Base-by-base conservation (phyloP, 805 yeast genomes). In the Brettanomyces naardenensis region DNA sequence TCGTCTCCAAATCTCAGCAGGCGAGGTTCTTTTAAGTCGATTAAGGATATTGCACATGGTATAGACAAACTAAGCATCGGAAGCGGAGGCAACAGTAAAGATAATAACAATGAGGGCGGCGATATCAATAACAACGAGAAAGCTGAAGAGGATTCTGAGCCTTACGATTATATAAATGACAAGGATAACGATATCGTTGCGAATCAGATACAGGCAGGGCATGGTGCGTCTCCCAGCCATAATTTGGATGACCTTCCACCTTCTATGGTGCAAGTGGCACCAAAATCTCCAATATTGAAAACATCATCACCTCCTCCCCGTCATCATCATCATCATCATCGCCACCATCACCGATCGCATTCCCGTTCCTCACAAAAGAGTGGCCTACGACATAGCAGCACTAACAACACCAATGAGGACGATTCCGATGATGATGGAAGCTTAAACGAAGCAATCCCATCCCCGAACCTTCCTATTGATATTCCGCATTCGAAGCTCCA, bases 241-340 rank as follows among this genome's bases (percentile, higher is more conserved):
- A 37, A 45, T 33, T 26, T 40, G 5, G 51, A 51, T 29, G n/a
- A 18, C 21, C 26, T 58, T 22, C 63, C 62, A 5, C 62, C 63
- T 10, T 58, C 62, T 21, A 58, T 58, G 63, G 54, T 52, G 4
- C 44, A 50, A 21, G 42, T 58, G 43, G 53, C 55, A 17, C 62
- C 63, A 1, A 58, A 52, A 40, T 49, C 62, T 3, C 63, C 63
- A 6, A 58, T 58, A 27, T 40, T 58, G 14, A 48, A 59, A 36
- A 45, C 54, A 45, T 54, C 58, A 27, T 54, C 62, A 5, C 45
- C 61, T 5, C 45, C 59, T 19, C 55, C 58, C 27, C 41, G 53
- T 10, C 43, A 42, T 22, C 43, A 31, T 17, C 49, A 46, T 32
- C 38, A 33, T 31, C 45, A 44, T 14, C 43, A 43, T 29, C 42